These are phyloP conservation scores for Paraphoma chrysanthemicola DNA, from an alignment of 2,329 filamentous ascomycete genomes.

Conservation along the genomic window DNA sequence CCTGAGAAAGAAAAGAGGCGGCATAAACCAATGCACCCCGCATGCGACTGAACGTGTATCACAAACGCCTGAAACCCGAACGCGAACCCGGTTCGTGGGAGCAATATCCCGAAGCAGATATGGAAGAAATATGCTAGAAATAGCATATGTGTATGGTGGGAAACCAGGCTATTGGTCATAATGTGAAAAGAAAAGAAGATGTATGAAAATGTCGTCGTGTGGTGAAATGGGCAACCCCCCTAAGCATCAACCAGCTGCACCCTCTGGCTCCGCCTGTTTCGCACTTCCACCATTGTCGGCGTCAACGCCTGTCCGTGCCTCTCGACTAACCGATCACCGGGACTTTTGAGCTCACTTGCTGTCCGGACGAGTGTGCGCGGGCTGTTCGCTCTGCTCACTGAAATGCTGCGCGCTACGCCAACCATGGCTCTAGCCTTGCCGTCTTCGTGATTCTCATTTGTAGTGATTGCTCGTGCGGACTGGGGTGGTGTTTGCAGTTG, in stretches of 20 bases:
- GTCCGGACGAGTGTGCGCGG: conserved; percentile 26
- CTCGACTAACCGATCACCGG: conserved; percentile 33
- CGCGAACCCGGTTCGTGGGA: neutral
- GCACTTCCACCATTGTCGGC: conserved; percentile 46
- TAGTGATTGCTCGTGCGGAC: conserved; percentile 21
- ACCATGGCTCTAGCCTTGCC: conserved; percentile 30
- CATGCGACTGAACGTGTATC: conserved; percentile 9
- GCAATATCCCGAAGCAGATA: neutral
- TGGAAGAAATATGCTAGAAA: neutral
- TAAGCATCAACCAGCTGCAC: conserved; percentile 46
- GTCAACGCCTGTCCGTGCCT: conserved; percentile 33
- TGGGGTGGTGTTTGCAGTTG: conserved; percentile 25
- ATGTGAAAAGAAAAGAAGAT: neutral
- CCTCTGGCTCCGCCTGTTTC: conserved; percentile 44
- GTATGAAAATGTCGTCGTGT: neutral
- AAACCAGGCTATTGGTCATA: neutral
- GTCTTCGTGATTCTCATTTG: conserved; percentile 8
- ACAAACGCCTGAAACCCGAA: conserved; percentile 4
- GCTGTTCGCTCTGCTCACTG: conserved; percentile 37
- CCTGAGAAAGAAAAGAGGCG: neutral
- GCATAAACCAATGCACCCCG: conserved; percentile 6
- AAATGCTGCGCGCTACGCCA: conserved; percentile 42
- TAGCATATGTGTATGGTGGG: neutral
- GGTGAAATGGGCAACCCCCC: neutral
- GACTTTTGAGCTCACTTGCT: conserved; percentile 13